Base-by-base conservation (phyloP, 2,329 filamentous ascomycete species). In the Penicillium capsulatum region DNA sequence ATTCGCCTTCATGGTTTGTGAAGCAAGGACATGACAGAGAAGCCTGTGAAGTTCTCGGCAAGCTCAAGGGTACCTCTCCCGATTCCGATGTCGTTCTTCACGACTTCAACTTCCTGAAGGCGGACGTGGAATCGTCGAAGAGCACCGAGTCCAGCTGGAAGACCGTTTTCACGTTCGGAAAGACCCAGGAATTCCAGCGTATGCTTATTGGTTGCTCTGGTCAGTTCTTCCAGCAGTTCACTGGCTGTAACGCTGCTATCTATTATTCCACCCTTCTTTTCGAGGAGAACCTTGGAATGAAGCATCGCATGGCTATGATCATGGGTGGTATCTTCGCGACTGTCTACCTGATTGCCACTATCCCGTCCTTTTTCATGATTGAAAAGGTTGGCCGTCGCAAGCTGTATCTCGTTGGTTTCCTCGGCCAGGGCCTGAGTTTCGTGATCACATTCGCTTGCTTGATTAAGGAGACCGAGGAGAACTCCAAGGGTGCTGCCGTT, bases 1-100 rank as follows among this genome's bases (percentile, higher is more conserved):
- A 79, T 41, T 75, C 72, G 0, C 75, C 75, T 6, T 64, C 74
- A 27, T 77, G 74, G 71, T 63, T 79, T 14, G 67, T 79, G 8
- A 59, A 72, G 36, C 70, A 71, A 35, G 74, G 73, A 11, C 59
- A 66, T 26, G 68, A 76, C 45, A 60, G 63, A 40, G 72, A 68
- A 50, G 75, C 61, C 27, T 60, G 61, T 10, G 57, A 65, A 3
- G 71, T 76, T 9, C 67, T 77, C 28, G 70, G 70, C 2, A 67
- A 68, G 7, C 67, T 76, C 2, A 61, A 67, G 17, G 42, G 72
- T 24, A 46, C 31, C 14, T 28, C 35, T 17, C 30, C 42, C 24
- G 78, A 79, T 43, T 45, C 50, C 10, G 54, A 60, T 8, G 36
- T 48, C 3, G 51, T 59, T 6, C 63, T 55, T 3, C 37, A 35